Evolutionary conservation across 2,329 filamentous ascomycete genomes (phyloP).

Genomic region (Claviceps sp.): DNA sequence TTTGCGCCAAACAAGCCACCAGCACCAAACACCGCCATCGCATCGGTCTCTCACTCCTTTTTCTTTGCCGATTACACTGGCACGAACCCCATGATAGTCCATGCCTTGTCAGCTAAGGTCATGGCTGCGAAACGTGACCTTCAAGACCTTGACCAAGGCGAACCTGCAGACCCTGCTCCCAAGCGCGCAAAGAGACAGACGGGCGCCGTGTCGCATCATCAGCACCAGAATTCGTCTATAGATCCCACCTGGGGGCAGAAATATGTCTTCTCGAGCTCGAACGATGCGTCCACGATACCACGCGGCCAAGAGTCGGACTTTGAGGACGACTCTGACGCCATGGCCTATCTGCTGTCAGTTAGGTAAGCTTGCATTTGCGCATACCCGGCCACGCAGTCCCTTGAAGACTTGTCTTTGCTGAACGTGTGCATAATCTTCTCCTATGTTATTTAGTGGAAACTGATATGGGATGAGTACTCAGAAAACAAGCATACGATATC

Average conservation of each 20-base stretch:
- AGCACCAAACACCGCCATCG: not conserved
- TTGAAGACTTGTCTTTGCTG: conserved; percentile 1
- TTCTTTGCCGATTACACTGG: not conserved
- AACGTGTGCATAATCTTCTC: not conserved
- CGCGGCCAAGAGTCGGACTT: conserved; percentile 49
- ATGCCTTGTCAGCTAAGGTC: not conserved
- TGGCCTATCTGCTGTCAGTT: conserved; percentile 59
- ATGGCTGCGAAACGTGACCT: conserved; percentile 25
- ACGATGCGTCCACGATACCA: conserved; percentile 30
- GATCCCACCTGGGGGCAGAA: conserved; percentile 59
- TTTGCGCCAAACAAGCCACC: not conserved
- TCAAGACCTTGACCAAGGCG: conserved; percentile 17
- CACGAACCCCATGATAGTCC: not conserved
- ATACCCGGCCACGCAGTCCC: not conserved
- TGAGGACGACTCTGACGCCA: conserved; percentile 52
- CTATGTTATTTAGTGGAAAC: conserved; percentile 14
- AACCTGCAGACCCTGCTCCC: conserved; percentile 12
- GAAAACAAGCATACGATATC: conserved; percentile 61
- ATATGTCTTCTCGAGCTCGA: conserved; percentile 54
- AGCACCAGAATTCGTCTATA: conserved; percentile 32
- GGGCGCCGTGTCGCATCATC: conserved; percentile 22
- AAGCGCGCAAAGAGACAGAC: conserved; percentile 14
- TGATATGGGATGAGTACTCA: conserved; percentile 42
- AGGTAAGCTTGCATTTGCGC: conserved; percentile 36
- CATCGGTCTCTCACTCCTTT: not conserved